Evolutionary conservation across 2,329 filamentous ascomycete genomes (phyloP), one percentile per base, ranked within the genome.

Genomic region (Pseudocercospora macadamiae): DNA sequence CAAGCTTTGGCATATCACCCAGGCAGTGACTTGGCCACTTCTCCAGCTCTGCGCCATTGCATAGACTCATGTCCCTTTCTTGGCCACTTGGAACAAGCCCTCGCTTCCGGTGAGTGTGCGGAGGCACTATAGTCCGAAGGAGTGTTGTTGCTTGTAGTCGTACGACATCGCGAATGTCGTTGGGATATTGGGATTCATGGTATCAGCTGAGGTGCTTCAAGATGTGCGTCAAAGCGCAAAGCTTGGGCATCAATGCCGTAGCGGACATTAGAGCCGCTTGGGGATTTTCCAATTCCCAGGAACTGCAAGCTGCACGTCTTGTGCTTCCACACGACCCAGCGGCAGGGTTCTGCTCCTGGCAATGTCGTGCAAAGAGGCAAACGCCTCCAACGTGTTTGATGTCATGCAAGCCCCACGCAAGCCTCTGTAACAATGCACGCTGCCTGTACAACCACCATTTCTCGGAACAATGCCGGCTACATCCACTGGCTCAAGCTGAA

Each of bases 351-450:
- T 45, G 21, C 18, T 8, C 44, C 34, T 47, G 44, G 54, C 36
- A 34, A 44, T 54, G 54, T 51, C 34, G 54, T 60, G 34, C 48
- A 26, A 54, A 54, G 26, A 59, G 49, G 32, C 30, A 37, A 49
- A 62, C 59, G 62, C 62, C 59, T 51, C 59, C 47, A 60, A 58
- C 58, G 56, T 56, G 51, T 51, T 59, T 51, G 39, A 59, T 54
- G 48, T 56, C 44, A 59, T 47, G 54, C 39, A 44, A 48, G 21
- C 44, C 36, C 18, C 54, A 44, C 4, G 45, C 28, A 21, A 19
- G 26, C 54, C 14, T 23, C 16, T 36, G 56, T 49, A 28, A 54
- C 56, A 54, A 36, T 26, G 36, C 39, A 54, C 36, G 30, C 21
- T 25, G 18, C 37, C 19, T 18, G 18, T 56, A 30, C 51, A 36